Percentiles rank a stretch among this genome's conserved stretches.
Evolutionary conservation across 2,329 filamentous ascomycete species (phyloP).

Genomic region (Mycosphaerelloides madeirae): DNA sequence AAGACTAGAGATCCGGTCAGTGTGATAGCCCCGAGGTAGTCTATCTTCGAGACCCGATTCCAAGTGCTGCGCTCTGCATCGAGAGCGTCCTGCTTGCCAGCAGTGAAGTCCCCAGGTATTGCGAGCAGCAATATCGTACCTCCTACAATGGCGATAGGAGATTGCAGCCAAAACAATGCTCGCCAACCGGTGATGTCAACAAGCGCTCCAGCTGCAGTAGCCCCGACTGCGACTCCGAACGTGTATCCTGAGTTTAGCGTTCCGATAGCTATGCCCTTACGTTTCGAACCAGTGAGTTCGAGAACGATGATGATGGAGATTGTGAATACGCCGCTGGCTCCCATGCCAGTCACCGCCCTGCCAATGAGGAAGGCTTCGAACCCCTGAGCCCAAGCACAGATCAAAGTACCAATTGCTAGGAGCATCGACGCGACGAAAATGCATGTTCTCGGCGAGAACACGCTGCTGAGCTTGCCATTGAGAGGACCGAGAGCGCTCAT

Average conservation of each 20-base stretch:
- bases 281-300: conserved; percentile 63
- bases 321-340: conserved; percentile 67
- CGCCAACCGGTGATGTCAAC: conserved; percentile 66
- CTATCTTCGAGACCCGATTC: conserved; percentile 59
- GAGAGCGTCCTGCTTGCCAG: conserved; percentile 14
- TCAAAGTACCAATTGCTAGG: conserved; percentile 57
- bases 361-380: conserved; percentile 64
- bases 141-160: conserved; percentile 58
- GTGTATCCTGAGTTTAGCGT: conserved; percentile 70
- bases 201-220: conserved; percentile 63
- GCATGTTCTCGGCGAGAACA: conserved; percentile 66
- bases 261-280: conserved; percentile 69
- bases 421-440: conserved; percentile 58
- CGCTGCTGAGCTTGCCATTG: conserved; percentile 64
- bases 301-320: conserved; percentile 70
- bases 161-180: conserved; percentile 67
- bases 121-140: conserved; percentile 61
- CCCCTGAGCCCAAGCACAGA: conserved; percentile 58
- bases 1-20: conserved; percentile 62
- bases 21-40: conserved; percentile 68
- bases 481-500: conserved; percentile 61
- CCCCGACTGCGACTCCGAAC: conserved; percentile 65
- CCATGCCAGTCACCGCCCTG: conserved; percentile 62
- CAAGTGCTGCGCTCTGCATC: conserved; percentile 30
- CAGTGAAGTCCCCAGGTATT: conserved; percentile 51